phyloP scores from a whole-genome alignment of 2,329 filamentous ascomycete genomes.

The Penicillium sp. region DNA sequence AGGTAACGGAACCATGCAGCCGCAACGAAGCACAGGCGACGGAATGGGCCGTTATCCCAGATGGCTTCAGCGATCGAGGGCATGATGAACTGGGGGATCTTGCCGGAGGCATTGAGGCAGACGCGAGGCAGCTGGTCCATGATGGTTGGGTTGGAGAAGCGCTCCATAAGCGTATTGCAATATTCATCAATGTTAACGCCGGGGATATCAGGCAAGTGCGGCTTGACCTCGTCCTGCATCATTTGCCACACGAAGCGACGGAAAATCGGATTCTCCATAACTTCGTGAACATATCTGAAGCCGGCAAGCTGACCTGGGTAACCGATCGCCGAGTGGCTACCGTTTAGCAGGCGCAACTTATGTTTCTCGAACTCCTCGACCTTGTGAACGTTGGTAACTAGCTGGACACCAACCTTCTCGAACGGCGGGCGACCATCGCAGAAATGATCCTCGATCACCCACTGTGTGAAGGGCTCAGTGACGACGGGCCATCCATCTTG shows the following conservation, averaged over 20 bases:
- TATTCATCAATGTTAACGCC: conserved; percentile 56
- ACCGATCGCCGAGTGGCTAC: conserved; percentile 54
- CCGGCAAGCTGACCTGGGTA: conserved; percentile 55
- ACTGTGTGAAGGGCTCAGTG: conserved; percentile 59
- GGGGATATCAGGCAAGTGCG: conserved; percentile 51
- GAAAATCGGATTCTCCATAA: conserved; percentile 52
- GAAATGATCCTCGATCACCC: conserved; percentile 58
- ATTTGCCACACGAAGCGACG: conserved; percentile 54
- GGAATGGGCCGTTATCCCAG: conserved; percentile 46
- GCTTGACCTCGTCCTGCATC: conserved; percentile 59
- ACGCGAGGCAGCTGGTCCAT: conserved; percentile 57
- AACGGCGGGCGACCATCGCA: conserved; percentile 53
- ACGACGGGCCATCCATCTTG: conserved; percentile 57
- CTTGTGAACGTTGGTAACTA: conserved; percentile 53
- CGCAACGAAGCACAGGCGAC: conserved; percentile 51
- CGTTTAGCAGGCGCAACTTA: conserved; percentile 58
- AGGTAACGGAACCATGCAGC: conserved; percentile 56
- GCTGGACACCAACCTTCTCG: conserved; percentile 55
- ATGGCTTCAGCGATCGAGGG: conserved; percentile 45
- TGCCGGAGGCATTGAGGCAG: conserved; percentile 55
- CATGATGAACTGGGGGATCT: conserved; percentile 52
- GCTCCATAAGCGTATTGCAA: conserved; percentile 55
- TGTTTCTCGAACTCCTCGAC: conserved; percentile 59
- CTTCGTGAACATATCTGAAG: conserved; percentile 58
- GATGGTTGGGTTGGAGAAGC: conserved; percentile 59